These are phyloP conservation scores for Colletotrichum scovillei DNA, from an alignment of 2,329 filamentous ascomycete species.

Conservation along the genomic window DNA sequence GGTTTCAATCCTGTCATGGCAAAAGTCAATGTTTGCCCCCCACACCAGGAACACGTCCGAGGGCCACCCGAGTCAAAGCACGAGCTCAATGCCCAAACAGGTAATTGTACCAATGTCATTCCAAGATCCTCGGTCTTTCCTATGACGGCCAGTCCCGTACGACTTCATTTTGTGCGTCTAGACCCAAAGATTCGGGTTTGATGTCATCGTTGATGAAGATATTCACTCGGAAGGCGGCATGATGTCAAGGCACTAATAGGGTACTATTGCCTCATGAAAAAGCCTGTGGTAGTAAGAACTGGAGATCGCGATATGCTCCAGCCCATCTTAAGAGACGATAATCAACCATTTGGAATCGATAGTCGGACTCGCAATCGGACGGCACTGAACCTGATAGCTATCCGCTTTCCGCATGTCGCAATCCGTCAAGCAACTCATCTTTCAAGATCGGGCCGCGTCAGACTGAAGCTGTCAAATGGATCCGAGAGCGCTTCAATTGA, in stretches of 20 bases:
- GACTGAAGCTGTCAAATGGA: background rate
- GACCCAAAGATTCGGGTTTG: background rate
- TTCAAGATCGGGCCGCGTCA: background rate
- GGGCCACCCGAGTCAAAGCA: slow-evolving; percentile 13
- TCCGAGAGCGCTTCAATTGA: background rate
- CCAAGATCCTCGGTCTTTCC: background rate
- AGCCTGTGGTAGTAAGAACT: no score
- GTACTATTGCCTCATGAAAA: no score
- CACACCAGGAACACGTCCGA: slow-evolving; percentile 3
- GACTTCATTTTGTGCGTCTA: background rate
- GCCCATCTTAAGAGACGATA: background rate
- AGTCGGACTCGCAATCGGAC: background rate
- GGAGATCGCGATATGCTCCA: background rate
- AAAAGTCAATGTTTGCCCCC: slow-evolving; percentile 3
- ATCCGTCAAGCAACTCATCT: background rate
- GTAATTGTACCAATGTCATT: background rate
- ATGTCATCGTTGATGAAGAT: background rate
- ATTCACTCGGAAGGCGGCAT: background rate
- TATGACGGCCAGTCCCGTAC: background rate
- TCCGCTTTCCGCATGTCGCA: background rate
- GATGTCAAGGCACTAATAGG: no score
- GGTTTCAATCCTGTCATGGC: slow-evolving; percentile 10
- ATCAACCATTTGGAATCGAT: background rate
- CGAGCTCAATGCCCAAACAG: slow-evolving; percentile 14
- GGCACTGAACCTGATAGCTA: background rate